phyloP scores from a whole-genome alignment of 1,284 basidiomycete genomes.

The Fomitopsis palustris region DNA sequence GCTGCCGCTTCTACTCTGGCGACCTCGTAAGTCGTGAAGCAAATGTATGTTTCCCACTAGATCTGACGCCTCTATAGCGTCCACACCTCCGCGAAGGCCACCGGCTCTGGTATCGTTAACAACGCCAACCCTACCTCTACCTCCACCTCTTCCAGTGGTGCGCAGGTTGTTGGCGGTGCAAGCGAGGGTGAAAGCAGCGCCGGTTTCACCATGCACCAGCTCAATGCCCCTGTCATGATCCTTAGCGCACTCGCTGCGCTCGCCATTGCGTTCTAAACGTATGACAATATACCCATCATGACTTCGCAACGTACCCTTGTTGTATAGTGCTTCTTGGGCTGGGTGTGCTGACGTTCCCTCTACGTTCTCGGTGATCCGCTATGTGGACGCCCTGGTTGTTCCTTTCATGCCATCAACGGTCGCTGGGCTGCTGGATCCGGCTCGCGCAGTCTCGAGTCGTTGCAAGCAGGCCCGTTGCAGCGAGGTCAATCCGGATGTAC shows the following conservation, averaged over 20 bases:
- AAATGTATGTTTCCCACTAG: neutral
- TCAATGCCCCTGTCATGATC: constrained; percentile 23
- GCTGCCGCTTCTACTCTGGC: constrained; percentile 5
- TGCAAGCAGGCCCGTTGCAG: constrained; percentile 9
- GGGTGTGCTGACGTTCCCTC: neutral
- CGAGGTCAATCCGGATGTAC: constrained; percentile 9
- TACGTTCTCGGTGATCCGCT: neutral
- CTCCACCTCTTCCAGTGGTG: constrained; percentile 12
- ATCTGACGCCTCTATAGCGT: neutral
- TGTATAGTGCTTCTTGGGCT: constrained; percentile 9
- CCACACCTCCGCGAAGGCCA: constrained; percentile 4
- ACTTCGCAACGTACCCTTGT: neutral
- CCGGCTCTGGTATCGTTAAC: constrained; percentile 9
- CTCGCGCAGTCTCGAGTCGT: constrained; percentile 4
- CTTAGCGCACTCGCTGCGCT: constrained; percentile 27
- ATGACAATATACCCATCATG: constrained; percentile 9
- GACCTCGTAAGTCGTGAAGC: neutral
- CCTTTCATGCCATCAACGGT: neutral
- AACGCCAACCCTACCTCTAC: constrained; percentile 14
- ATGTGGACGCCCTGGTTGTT: constrained; percentile 1
- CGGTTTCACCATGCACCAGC: constrained; percentile 23
- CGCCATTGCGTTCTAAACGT: constrained; percentile 22
- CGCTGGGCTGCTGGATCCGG: constrained; percentile 9
- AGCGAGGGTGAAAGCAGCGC: constrained; percentile 43
- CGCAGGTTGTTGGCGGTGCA: constrained; percentile 45